Evolutionary conservation across 805 yeast species (phyloP).

Genomic region (Wickerhamomyces canadensis): DNA sequence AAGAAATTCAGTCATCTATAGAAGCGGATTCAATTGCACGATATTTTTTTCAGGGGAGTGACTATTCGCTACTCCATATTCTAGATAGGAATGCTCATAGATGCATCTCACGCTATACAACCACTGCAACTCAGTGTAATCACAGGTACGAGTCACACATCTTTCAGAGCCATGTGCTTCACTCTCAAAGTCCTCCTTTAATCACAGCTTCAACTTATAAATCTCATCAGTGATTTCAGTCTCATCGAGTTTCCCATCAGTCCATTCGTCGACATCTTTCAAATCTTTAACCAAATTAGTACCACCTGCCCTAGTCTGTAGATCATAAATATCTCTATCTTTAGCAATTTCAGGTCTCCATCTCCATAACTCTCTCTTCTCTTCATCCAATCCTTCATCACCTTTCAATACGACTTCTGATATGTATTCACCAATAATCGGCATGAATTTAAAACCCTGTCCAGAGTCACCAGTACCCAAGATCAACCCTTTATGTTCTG

Average conservation of each 20-base stretch:
- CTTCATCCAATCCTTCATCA: conserved; percentile 21
- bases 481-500: conserved; percentile 22
- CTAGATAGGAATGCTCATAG: too few relatives aligned
- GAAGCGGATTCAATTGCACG: too few relatives aligned
- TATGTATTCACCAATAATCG: conserved; percentile 28
- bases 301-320: conserved; percentile 28
- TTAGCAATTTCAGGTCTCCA: conserved; percentile 31
- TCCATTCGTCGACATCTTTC: conserved; percentile 23
- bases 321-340: conserved; percentile 21
- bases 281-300: conserved; percentile 24
- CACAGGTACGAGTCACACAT: too few relatives aligned
- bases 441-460: conserved; percentile 33
- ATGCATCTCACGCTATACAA: too few relatives aligned
- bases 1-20: too few relatives aligned
- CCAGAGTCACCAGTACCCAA: conserved; percentile 35
- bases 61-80: too few relatives aligned
- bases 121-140: too few relatives aligned
- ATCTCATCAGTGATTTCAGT: too few relatives aligned
- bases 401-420: conserved; percentile 28
- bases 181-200: too few relatives aligned
- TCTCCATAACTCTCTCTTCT: conserved; percentile 24
- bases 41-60: too few relatives aligned
- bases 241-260: conserved; percentile 11
- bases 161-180: too few relatives aligned
- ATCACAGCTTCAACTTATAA: too few relatives aligned